Evolutionary conservation across 305 asterid species (phyloP).

Genomic region (Fraxinus nigra): DNA sequence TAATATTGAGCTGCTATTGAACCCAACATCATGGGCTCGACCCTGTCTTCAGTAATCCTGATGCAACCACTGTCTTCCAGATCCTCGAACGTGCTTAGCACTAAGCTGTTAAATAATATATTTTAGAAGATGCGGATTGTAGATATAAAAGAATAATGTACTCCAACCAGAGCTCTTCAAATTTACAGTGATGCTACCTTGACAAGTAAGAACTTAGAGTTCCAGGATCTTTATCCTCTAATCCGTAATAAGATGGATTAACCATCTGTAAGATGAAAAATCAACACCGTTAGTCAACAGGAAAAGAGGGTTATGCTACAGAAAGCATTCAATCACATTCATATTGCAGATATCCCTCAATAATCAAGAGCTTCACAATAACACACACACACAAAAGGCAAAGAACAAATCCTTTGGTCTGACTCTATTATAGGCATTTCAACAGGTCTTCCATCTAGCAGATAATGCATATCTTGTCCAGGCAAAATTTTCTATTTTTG

Average conservation of each 20-base stretch:
- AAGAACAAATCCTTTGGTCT: background rate
- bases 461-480: background rate
- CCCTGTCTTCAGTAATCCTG: conserved; percentile 74
- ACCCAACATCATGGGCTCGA: conserved; percentile 95
- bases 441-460: background rate
- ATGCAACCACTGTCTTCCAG: conserved; percentile 97
- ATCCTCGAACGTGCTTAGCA: conserved; percentile 83
- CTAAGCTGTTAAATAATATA: conserved; percentile 56
- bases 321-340: background rate
- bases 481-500: background rate
- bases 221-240: conserved; percentile 76
- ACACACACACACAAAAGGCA: background rate
- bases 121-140: conserved; percentile 11
- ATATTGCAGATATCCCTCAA: background rate
- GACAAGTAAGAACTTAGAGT: conserved; percentile 83
- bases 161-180: conserved; percentile 20
- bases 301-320: conserved; percentile 4
- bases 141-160: conserved; percentile 13
- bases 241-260: conserved; percentile 93
- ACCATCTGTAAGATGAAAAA: conserved; percentile 53
- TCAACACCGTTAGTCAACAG: conserved; percentile 16
- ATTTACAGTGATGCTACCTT: conserved; percentile 47
- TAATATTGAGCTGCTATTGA: conserved; percentile 93
- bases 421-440: background rate
- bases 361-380: background rate